A percentile compares a stretch with the other conserved stretches of the same genome.
Evolutionary conservation across 177 flowering plant genomes (phyloP).

Genomic region (Telopea speciosissima): DNA sequence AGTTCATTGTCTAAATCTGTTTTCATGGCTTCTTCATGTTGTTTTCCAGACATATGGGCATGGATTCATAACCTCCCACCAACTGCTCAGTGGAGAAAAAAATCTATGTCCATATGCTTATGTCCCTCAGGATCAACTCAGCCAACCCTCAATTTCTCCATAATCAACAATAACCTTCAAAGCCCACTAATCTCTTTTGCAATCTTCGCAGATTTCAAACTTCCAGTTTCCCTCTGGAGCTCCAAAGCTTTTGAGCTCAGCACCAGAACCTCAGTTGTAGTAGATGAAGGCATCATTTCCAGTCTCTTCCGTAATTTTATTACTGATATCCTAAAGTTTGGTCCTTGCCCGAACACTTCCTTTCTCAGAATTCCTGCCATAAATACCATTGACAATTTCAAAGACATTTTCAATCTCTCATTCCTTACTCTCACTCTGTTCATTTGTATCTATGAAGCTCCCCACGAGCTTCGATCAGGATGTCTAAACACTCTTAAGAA

Average conservation of each 20-base stretch:
- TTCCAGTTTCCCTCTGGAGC: constrained; percentile 67
- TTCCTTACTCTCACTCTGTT: constrained; percentile 55
- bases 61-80: constrained; percentile 80
- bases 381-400: constrained; percentile 22
- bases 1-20: not conserved
- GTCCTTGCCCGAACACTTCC: constrained; percentile 28
- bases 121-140: constrained; percentile 46
- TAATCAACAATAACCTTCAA: constrained; percentile 27
- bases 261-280: constrained; percentile 16
- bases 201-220: constrained; percentile 45
- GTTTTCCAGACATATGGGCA: constrained; percentile 47
- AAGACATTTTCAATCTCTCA: constrained; percentile 52
- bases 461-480: constrained; percentile 44
- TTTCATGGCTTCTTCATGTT: constrained; percentile 41
- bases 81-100: constrained; percentile 45
- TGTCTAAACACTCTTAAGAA: constrained; percentile 45
- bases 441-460: constrained; percentile 80
- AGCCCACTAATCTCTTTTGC: constrained; percentile 37
- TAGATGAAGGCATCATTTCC: constrained; percentile 30
- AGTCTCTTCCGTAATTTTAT: constrained; percentile 42
- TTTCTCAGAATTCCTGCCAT: constrained; percentile 31
- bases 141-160: constrained; percentile 51
- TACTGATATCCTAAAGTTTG: constrained; percentile 46
- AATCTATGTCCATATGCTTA: constrained; percentile 46
- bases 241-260: constrained; percentile 45